Percentiles rank a stretch among this genome's conserved stretches.
Conservation (phyloP, 495 filamentous ascomycete species). For the Penicillium paxilli region DNA sequence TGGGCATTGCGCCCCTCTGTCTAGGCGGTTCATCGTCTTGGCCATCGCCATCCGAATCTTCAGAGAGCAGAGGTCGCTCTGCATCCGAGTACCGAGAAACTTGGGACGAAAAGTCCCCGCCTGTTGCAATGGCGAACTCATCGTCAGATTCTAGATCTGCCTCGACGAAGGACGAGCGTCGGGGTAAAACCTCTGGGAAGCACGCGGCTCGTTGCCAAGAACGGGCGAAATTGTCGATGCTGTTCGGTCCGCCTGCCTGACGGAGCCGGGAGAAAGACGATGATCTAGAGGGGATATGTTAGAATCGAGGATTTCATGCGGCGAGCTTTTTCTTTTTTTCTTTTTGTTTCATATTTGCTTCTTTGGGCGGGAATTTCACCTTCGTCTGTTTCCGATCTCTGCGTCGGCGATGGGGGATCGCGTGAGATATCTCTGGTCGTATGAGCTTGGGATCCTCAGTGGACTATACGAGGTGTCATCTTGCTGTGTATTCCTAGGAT, state of each 20-base stretch:
- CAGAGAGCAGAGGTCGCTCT: conserved; percentile 30
- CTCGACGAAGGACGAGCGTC: conserved; percentile 68
- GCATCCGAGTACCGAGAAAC: conserved; percentile 20
- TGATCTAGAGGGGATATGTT: conserved; percentile 25
- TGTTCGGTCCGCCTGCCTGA: conserved; percentile 88
- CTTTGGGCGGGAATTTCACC: conserved; percentile 5
- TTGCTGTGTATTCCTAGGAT: conserved; percentile 6
- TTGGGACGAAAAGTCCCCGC: conserved; percentile 30
- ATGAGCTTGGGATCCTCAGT: conserved; percentile 16
- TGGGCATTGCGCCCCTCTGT: conserved; percentile 19
- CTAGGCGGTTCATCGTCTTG: conserved; percentile 3
- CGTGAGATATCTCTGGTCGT: conserved; percentile 17
- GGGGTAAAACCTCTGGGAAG: conserved; percentile 82
- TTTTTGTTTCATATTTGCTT: not conserved
- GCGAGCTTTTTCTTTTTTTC: not conserved
- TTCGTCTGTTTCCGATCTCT: conserved; percentile 18
- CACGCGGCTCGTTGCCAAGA: conserved; percentile 91
- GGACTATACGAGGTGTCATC: conserved; percentile 10
- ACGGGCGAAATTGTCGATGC: conserved; percentile 89
- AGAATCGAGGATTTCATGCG: not conserved
- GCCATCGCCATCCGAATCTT: conserved; percentile 20
- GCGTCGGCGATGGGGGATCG: conserved; percentile 14
- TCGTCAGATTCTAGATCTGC: conserved; percentile 50
- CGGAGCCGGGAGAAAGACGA: conserved; percentile 76
- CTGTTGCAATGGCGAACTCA: conserved; percentile 36